A percentile compares a stretch with the other conserved stretches of the same genome.
phyloP scores from a whole-genome alignment of 108 stramenopile genomes.

The Nannochloropsis oceanica region DNA sequence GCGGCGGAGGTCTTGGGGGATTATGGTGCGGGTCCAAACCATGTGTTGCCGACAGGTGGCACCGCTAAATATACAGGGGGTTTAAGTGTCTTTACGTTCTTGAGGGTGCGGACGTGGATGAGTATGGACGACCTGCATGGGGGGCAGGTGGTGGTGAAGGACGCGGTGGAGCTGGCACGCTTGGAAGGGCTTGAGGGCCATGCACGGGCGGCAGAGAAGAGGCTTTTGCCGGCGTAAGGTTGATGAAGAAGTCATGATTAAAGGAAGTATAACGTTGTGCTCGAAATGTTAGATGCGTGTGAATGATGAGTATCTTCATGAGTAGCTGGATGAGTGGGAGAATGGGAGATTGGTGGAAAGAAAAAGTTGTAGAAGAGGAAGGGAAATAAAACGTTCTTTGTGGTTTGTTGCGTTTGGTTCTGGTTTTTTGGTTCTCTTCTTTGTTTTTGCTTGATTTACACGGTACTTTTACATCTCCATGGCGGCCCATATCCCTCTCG shows the following conservation, averaged over 20 bases:
- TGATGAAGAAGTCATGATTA: background rate
- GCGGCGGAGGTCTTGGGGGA: constrained; percentile 96
- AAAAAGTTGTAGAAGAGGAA: no score
- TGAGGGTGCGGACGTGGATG: constrained; percentile 91
- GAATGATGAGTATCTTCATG: no score
- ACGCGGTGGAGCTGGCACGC: constrained; percentile 79
- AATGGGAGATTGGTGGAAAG: no score
- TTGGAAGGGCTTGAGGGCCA: constrained; percentile 96
- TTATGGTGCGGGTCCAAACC: constrained; percentile 98
- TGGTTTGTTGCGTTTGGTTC: no score
- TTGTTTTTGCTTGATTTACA: no score
- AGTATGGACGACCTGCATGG: constrained; percentile 55
- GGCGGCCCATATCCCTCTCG: no score
- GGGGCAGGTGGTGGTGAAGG: constrained; percentile 57
- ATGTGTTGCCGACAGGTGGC: constrained; percentile 93
- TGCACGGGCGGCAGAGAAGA: constrained; percentile 78
- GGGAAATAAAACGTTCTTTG: no score
- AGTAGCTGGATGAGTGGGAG: no score
- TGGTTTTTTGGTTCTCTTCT: no score
- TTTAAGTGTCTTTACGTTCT: constrained; percentile 84
- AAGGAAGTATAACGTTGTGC: no score
- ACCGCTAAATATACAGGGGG: constrained; percentile 95
- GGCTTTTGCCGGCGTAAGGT: constrained; percentile 7
- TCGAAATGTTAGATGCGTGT: no score
- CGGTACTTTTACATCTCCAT: no score